Base-by-base conservation (phyloP, 257 asterid species). In the Fraxinus excelsior region DNA sequence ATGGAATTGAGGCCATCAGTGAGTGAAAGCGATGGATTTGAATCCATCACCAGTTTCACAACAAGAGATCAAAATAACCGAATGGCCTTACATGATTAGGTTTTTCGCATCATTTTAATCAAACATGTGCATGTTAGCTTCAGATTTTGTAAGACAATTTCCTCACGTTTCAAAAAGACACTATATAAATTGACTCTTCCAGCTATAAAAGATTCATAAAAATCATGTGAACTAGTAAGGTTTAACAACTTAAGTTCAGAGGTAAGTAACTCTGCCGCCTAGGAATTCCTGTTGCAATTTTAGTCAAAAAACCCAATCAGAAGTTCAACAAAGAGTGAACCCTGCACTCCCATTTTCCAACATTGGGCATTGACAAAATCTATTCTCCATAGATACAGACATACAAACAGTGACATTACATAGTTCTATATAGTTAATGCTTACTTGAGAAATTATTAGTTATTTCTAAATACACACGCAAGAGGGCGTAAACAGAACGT, bases 1-100 rank as follows among this genome's bases (percentile, higher is more conserved):
- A 72, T 29, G 76, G 81, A 79, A 0, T 79, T 79, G 74, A 83
- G 88, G 74, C 78, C 81, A 2, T 84, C 92, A 2, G 60, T 23
- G 3, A 69, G 83, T 1, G 88, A 77, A 12, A 89, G 87, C n/a
- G 97, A 90, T 9, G 86, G 56, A 3, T 86, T 84, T 68, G 92
- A 85, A 31, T 80, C 91, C 0, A 77, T 82, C 29, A 70, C 83
- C 44, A 91, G 91, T 77, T 87, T 88, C 78, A 87, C 79, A 74
- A 86, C 75, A 71, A 84, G 87, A 83, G 91, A 89, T 23, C 79
- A 77, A 68, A 83, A 86, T 0, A 60, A 69, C 70, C 84, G 82
- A 85, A 23, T n/a, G 49, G 26, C 32, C 18, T 23, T 40, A 67
- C 51, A 58, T 29, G 29, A 34, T 34, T 44, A 37, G 34, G 37